A percentile compares a stretch with the other conserved stretches of the same genome.
phyloP scores from a whole-genome alignment of 2,329 filamentous ascomycete genomes.

The Fusarium sp. region DNA sequence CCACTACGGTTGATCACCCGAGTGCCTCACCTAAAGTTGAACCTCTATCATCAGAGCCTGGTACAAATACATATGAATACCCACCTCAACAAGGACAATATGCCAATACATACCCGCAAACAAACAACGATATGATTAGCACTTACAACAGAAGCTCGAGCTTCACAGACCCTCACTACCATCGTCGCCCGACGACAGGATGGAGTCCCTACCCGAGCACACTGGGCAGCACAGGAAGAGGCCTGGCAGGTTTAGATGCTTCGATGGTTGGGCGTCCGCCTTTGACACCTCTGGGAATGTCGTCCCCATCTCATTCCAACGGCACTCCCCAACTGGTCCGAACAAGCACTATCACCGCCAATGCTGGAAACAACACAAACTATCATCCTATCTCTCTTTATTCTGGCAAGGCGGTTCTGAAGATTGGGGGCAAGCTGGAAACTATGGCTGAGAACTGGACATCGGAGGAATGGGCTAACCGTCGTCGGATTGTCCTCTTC shows the following conservation, averaged over 20 bases:
- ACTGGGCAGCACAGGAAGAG: constrained; percentile 59
- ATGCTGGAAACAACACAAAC: constrained; percentile 56
- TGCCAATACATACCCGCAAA: constrained; percentile 56
- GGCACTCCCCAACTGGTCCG: constrained; percentile 65
- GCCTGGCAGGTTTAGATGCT: constrained; percentile 59
- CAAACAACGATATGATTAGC: constrained; percentile 66
- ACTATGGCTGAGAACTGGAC: constrained; percentile 88
- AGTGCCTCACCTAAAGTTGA: constrained; percentile 60
- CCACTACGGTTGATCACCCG: constrained; percentile 56
- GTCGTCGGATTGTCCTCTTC: constrained; percentile 90
- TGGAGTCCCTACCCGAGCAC: constrained; percentile 62
- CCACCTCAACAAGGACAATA: constrained; percentile 59
- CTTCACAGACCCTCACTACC: constrained; percentile 65
- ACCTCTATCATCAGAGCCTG: constrained; percentile 55
- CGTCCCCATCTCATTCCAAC: constrained; percentile 54
- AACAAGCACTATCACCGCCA: constrained; percentile 66
- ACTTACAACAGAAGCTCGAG: constrained; percentile 65
- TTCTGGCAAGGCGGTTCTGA: constrained; percentile 85
- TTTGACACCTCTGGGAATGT: constrained; percentile 64
- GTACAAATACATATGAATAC: constrained; percentile 63
- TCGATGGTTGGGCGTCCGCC: constrained; percentile 60
- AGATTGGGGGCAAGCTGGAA: constrained; percentile 87
- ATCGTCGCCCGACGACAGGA: constrained; percentile 52
- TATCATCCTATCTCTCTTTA: constrained; percentile 87
- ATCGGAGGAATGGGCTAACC: constrained; percentile 81